Evolutionary conservation across 441 rosid species (phyloP).

Genomic region (Bruguiera hainesii): DNA sequence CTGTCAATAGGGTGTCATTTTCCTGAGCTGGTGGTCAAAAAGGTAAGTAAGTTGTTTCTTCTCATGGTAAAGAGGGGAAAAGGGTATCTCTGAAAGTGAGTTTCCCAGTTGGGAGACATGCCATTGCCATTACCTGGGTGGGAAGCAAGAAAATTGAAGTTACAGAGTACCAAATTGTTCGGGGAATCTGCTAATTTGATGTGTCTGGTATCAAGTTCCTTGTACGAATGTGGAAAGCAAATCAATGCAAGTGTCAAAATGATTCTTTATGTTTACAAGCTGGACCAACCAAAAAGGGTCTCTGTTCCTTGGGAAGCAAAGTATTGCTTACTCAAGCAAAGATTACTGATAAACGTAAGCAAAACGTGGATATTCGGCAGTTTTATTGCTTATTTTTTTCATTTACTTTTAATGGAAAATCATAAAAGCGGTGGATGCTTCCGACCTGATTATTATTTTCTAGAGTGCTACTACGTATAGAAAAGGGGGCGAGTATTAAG

Average conservation of each 20-base stretch:
- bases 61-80: constrained; percentile 13
- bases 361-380: constrained; percentile 26
- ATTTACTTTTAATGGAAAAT: too few species aligned
- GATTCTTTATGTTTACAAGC: constrained; percentile 11
- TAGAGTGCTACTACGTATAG: too few species aligned
- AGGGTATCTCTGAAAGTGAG: constrained; percentile 15
- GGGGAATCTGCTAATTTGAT: constrained; percentile 25
- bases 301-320: neutral
- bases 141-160: constrained; percentile 23
- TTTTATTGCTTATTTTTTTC: neutral
- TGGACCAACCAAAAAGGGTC: constrained; percentile 17
- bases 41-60: constrained; percentile 22
- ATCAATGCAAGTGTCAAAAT: constrained; percentile 14
- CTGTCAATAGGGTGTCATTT: constrained; percentile 27
- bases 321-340: constrained; percentile 7
- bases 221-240: constrained; percentile 7
- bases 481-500: too few species aligned
- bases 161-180: constrained; percentile 20
- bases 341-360: constrained; percentile 18
- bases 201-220: constrained; percentile 32
- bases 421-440: too few species aligned
- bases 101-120: constrained; percentile 30
- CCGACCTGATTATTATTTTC: too few species aligned
- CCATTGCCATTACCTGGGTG: constrained; percentile 22
- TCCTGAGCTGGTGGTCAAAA: constrained; percentile 26